Conservation (phyloP, 768 basidiomycete species). For the Daedaleopsis nitida region DNA sequence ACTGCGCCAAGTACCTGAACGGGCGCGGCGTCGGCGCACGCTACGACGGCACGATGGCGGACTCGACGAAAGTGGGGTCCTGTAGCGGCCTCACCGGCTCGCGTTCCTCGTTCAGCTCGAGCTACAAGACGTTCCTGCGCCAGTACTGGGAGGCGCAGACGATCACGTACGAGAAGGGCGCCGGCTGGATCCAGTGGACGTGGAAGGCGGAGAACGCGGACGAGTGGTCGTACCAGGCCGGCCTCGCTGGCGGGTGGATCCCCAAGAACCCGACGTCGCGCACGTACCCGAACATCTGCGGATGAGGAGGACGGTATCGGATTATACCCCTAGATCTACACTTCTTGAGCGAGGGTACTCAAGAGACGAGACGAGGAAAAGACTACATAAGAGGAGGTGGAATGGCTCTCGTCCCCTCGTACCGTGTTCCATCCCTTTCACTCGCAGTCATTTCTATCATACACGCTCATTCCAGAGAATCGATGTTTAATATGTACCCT, state of each 20-base stretch:
- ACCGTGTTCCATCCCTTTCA: background rate
- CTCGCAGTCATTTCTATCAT: background rate
- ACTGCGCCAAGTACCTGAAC: conserved; percentile 82
- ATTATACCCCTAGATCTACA: background rate
- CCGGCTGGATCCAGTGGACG: conserved; percentile 82
- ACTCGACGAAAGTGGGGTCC: conserved; percentile 69
- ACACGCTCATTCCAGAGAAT: background rate
- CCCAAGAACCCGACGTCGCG: conserved; percentile 56
- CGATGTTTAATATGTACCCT: background rate
- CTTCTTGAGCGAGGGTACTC: too few relatives aligned
- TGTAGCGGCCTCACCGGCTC: conserved; percentile 75
- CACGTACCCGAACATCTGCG: conserved; percentile 67
- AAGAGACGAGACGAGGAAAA: too few relatives aligned
- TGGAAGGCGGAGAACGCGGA: conserved; percentile 85
- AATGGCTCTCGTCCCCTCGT: background rate
- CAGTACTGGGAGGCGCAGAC: conserved; percentile 75
- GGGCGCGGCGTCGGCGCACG: conserved; percentile 72
- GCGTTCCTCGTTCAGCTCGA: conserved; percentile 70
- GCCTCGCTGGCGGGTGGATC: conserved; percentile 83
- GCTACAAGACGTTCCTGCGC: conserved; percentile 81
- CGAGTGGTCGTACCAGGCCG: conserved; percentile 90
- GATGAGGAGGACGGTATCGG: conserved; percentile 22
- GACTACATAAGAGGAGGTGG: background rate
- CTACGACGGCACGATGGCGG: conserved; percentile 63
- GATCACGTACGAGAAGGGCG: conserved; percentile 68